Evolutionary conservation across 164 flowering plant genomes (phyloP).

Genomic region (Amborella trichopoda): DNA sequence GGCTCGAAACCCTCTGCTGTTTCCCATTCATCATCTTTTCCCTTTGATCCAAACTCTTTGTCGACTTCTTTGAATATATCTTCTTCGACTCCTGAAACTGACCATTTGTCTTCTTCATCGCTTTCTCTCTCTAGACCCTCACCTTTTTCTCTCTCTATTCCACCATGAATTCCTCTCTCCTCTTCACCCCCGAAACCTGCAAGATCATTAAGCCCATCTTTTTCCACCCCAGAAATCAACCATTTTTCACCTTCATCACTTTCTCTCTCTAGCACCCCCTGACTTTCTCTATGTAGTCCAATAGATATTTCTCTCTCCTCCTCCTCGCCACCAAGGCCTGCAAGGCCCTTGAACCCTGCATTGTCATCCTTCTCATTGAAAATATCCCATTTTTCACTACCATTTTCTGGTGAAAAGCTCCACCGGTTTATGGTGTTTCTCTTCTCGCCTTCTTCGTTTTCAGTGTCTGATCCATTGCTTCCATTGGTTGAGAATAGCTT

Average conservation of each 20-base stretch:
- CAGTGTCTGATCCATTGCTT: not conserved
- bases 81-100: not conserved
- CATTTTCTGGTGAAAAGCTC: not conserved
- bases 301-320: not conserved
- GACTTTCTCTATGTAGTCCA: not conserved
- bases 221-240: not conserved
- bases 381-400: not conserved
- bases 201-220: too few relatives aligned
- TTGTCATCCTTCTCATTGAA: not conserved
- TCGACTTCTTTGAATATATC: not conserved
- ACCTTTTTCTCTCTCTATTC: too few relatives aligned
- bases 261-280: not conserved
- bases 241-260: not conserved
- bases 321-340: conserved; percentile 1
- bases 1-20: conserved; percentile 2
- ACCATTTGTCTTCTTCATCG: too few relatives aligned
- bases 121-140: too few relatives aligned
- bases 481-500: not conserved
- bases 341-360: too few relatives aligned
- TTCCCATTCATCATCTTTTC: conserved; percentile 1
- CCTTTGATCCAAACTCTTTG: not conserved
- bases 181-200: too few relatives aligned
- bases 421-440: not conserved
- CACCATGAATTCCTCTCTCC: too few relatives aligned
- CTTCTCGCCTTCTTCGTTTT: not conserved